Percentiles rank a stretch among this genome's conserved stretches.
These are phyloP conservation scores for Rhodocollybia butyracea DNA, from an alignment of 768 basidiomycete genomes.

Conservation along the genomic window DNA sequence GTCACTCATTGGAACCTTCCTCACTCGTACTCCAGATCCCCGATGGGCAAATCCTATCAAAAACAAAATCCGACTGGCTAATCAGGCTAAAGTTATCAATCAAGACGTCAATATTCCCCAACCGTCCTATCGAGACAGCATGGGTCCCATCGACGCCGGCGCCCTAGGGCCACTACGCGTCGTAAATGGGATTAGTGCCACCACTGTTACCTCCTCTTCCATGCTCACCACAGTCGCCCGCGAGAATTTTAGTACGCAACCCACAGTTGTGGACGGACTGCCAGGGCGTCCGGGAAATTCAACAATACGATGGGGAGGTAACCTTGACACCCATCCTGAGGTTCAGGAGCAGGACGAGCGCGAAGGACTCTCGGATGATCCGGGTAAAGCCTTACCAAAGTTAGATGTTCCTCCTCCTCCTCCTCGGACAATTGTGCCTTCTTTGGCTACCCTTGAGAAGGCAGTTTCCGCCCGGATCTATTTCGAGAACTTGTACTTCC, in stretches of 20 bases:
- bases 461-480: slow-evolving; percentile 90
- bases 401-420: slow-evolving; percentile 28
- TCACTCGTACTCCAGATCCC: slow-evolving; percentile 54
- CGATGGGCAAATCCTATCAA: slow-evolving; percentile 89
- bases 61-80: slow-evolving; percentile 61
- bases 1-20: slow-evolving; percentile 20
- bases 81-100: slow-evolving; percentile 71
- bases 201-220: slow-evolving; percentile 48
- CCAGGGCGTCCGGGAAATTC: slow-evolving; percentile 58
- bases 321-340: slow-evolving; percentile 65
- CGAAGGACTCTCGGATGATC: slow-evolving; percentile 25
- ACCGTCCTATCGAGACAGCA: slow-evolving; percentile 40
- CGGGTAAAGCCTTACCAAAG: slow-evolving; percentile 24
- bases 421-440: slow-evolving; percentile 70
- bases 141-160: slow-evolving; percentile 35
- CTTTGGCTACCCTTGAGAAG: slow-evolving; percentile 88
- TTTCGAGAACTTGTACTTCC: slow-evolving; percentile 91
- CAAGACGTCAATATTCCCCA: slow-evolving; percentile 72
- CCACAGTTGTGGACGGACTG: slow-evolving; percentile 39
- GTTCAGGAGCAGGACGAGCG: slow-evolving; percentile 56
- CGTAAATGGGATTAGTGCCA: slow-evolving; percentile 72
- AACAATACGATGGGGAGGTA: slow-evolving; percentile 56
- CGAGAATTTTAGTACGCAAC: slow-evolving; percentile 48
- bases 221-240: slow-evolving; percentile 72
- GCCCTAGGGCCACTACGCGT: slow-evolving; percentile 62